Evolutionary conservation across 1,284 basidiomycete genomes (phyloP), one percentile per base, ranked within the genome.

Genomic region (Leccinum insolens): DNA sequence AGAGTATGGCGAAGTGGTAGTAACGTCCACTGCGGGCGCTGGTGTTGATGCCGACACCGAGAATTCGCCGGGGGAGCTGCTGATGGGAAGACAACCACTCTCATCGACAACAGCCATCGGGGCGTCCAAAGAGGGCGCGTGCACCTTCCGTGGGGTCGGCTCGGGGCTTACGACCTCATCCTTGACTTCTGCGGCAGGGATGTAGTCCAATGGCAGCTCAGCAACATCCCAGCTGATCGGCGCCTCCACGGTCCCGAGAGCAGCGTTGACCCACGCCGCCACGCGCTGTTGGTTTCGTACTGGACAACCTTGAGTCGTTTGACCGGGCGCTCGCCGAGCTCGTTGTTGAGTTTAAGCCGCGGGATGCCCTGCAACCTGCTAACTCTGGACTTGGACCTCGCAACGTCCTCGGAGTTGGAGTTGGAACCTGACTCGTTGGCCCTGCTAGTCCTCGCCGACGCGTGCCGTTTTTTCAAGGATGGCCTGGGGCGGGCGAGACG

Each of bases 241-340:
- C 5, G 75, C 77, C 8, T 67, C 12, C 6, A 64, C 63, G 0
- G 77, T 76, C 39, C 67, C 77, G 8, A 76, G 76, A 1, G 76
- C 72, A 4, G 67, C 67, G n/a, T 76, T 77, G 28, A 76, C 63
- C 31, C 31, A 31, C 31, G 31, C 31, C 31, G 31, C 7, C 65
- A 37, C 5, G 41, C 64, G 7, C 66, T 4, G 15, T 75, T 70
- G 5, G 68, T 41, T 25, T 77, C 75, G 22, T 76, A 76, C n/a
- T 39, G 61, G 52, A 76, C 66, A 2, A 65, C 11, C 22, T 67
- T 78, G 60, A 69, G 41, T n/a, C 69, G 73, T 64, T 74, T 78
- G 28, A 62, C 31, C 1, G 63, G 37, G 17, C 74, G 72, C 14
- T 66, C 75, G 3, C 15, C 55, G 15, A 28, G 15, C 57, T 58